phyloP scores from a whole-genome alignment of 192 early-diverging fungal species.

The Physocladia obscura region DNA sequence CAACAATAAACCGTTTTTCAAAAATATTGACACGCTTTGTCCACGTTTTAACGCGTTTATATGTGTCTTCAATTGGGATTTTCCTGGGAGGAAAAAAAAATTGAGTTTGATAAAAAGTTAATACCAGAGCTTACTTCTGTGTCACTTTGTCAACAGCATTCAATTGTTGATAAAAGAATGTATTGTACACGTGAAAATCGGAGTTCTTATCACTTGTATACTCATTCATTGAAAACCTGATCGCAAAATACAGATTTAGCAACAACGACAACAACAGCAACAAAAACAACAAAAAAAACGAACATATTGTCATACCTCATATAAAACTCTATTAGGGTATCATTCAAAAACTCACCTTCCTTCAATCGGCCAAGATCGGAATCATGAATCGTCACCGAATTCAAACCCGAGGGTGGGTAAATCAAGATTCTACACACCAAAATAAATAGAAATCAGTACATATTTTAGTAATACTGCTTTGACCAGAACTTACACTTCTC shows the following conservation, averaged over 20 bases:
- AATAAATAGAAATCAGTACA: too few species aligned
- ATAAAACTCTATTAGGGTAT: constrained; percentile 85
- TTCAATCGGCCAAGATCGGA: constrained; percentile 67
- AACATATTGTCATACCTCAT: constrained; percentile 52
- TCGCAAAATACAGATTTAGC: too few species aligned
- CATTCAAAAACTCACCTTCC: constrained; percentile 80
- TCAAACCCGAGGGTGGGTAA: constrained; percentile 52
- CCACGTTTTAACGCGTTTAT: constrained; percentile 74
- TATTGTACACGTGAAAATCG: constrained; percentile 75
- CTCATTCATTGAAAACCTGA: constrained; percentile 1
- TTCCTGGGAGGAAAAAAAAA: constrained; percentile 30
- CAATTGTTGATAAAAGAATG: constrained; percentile 79
- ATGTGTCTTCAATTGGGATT: constrained; percentile 34
- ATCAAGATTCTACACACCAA: too few species aligned
- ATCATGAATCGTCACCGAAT: constrained; percentile 60
- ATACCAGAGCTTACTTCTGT: constrained; percentile 9
- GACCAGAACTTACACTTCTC: too few species aligned
- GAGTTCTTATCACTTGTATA: constrained; percentile 7
- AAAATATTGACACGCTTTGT: constrained; percentile 76
- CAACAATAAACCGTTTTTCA: constrained; percentile 69
- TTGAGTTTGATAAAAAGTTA: neutral
- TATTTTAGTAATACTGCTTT: too few species aligned
- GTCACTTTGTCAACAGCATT: constrained; percentile 36
- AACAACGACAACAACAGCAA: too few species aligned
- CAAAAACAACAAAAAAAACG: neutral